Evolutionary conservation across 768 basidiomycete species (phyloP), one percentile per base, ranked within the genome.

Genomic region (Calocybe cyanea): DNA sequence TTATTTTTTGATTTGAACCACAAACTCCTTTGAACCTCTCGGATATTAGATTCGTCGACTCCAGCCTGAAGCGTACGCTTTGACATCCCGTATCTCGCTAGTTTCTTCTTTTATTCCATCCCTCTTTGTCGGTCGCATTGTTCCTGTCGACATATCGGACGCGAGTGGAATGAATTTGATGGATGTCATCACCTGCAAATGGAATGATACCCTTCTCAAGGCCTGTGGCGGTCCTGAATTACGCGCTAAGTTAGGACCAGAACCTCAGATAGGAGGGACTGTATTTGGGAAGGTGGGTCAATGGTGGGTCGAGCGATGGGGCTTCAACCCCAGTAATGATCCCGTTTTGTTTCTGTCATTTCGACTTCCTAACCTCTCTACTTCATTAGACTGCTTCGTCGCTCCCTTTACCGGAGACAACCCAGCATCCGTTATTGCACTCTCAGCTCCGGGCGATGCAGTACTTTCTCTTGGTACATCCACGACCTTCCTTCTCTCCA

Each of bases 121-220:
- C 0, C 62, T 95, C n/a, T 84, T 93, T 60, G 70, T 91, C 38
- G 87, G 88, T 3, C 64, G 66, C 39, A 76, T 92, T 52, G 85
- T 85, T 8, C 86, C 88, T 0, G 83, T 91, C 42, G 92, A 94
- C 55, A 79, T 85, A n/a, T 82, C 83, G 19, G 92, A 93, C 63
- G 89, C 88, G 2, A 90, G 87, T 58, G 92, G 92, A 0, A 92
- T 90, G 88, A 92, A 92, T 59, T 66, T 92, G 21, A 92, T 88
- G 85, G 71, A 88, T 50, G 78, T 92, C 41, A 64, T 83, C 23
- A 76, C 79, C 1, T 77, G 78, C 61, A 80, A 80, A 61, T 93
- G 90, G 90, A 77, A 87, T 49, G 75, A 82, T 46, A 56, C 65
- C 32, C 67, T 92, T 33, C 66, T 92, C 8, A 69, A 80, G 17